A percentile compares a stretch with the other conserved stretches of the same genome.
Evolutionary conservation across 768 basidiomycete genomes (phyloP).

Genomic region (Podaxis rugospora): DNA sequence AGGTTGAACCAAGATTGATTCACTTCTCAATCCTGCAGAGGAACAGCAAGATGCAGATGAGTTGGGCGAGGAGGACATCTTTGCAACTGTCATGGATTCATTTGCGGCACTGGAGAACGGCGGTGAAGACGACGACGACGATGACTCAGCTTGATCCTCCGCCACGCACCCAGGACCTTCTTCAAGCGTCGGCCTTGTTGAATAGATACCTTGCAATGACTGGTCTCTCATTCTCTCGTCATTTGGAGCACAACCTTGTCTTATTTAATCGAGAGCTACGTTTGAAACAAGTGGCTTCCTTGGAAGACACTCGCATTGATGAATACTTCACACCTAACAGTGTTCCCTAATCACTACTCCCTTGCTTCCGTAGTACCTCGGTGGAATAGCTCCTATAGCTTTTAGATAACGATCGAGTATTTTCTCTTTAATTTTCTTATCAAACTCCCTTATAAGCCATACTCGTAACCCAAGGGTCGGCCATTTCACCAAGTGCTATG

Average conservation of each 20-base stretch:
- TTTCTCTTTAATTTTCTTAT: background rate
- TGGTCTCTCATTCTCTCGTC: background rate
- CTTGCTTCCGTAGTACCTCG: background rate
- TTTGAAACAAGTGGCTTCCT: background rate
- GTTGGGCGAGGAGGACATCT: background rate
- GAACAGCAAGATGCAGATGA: background rate
- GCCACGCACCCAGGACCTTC: background rate
- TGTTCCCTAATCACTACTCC: background rate
- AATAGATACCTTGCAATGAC: background rate
- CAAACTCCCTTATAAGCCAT: background rate
- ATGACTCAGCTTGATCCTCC: background rate
- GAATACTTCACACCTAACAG: background rate
- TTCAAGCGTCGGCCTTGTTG: background rate
- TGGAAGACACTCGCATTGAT: background rate
- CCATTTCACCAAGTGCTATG: background rate
- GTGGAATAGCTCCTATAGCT: background rate
- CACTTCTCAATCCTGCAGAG: too few species aligned
- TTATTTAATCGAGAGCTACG: background rate
- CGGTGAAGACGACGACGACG: background rate
- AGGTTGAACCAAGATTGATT: too few species aligned
- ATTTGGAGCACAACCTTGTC: background rate
- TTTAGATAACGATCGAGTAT: background rate
- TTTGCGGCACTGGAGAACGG: background rate
- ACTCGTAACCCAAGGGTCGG: background rate
- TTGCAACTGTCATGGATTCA: background rate